Evolutionary conservation across 2,329 filamentous ascomycete genomes (phyloP).

Genomic region (Penicillium glabrum): DNA sequence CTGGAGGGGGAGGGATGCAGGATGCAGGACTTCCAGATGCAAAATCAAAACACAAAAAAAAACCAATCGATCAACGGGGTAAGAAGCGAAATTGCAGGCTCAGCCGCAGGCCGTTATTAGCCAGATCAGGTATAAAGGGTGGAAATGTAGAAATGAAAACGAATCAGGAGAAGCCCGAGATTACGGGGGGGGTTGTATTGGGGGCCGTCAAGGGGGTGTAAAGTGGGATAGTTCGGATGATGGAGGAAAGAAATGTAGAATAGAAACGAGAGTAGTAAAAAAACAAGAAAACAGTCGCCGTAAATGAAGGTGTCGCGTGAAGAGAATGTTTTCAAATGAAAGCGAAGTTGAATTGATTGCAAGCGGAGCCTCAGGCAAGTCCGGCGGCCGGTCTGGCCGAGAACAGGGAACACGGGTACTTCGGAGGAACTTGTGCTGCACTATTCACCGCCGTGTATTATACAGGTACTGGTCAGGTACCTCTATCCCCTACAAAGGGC

Average conservation of each 20-base stretch:
- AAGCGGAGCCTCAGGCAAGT: conserved; percentile 24
- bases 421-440: background rate
- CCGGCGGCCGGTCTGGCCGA: conserved; percentile 24
- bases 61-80: conserved; percentile 13
- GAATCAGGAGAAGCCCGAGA: conserved; percentile 18
- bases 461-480: background rate
- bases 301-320: conserved; percentile 11
- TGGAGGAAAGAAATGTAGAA: conserved; percentile 2
- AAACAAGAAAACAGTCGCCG: conserved; percentile 3
- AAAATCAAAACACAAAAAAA: conserved; percentile 3
- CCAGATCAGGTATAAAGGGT: conserved; percentile 21
- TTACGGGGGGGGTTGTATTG: conserved; percentile 6
- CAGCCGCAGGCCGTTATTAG: conserved; percentile 23
- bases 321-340: conserved; percentile 16
- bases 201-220: conserved; percentile 7
- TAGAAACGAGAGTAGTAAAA: conserved; percentile 8
- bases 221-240: background rate
- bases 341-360: conserved; percentile 14
- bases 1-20: conserved; percentile 1
- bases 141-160: conserved; percentile 3
- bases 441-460: background rate
- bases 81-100: conserved; percentile 24
- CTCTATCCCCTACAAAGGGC: background rate
- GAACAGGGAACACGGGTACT: conserved; percentile 11
- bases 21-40: conserved; percentile 1